phyloP scores from a whole-genome alignment of 1,284 basidiomycete species.

The Cryptococcus floricola region DNA sequence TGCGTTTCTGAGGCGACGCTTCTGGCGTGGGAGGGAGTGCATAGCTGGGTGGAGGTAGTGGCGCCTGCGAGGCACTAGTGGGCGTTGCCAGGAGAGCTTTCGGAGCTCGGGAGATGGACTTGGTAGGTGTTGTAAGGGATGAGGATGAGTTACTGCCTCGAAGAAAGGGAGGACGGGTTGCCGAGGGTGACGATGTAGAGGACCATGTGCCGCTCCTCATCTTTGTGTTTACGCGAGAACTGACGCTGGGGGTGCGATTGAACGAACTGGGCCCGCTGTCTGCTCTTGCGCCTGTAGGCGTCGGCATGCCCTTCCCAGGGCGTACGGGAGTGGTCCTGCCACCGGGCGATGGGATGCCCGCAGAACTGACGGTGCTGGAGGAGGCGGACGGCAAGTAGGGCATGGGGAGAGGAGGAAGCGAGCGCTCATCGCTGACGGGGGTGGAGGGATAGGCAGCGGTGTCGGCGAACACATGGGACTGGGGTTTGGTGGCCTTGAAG shows the following conservation, averaged over 20 bases:
- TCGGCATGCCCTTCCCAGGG: background rate
- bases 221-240: too few species aligned
- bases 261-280: too few species aligned
- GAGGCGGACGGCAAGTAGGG: background rate
- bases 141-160: background rate
- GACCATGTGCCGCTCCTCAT: too few species aligned
- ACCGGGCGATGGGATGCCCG: background rate
- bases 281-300: background rate
- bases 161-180: background rate
- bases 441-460: conserved; percentile 5
- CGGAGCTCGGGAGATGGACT: background rate
- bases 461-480: conserved; percentile 3
- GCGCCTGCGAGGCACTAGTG: background rate
- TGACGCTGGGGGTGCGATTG: too few species aligned
- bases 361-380: background rate
- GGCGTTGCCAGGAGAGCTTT: background rate
- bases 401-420: background rate
- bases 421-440: background rate
- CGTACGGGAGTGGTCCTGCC: too few species aligned
- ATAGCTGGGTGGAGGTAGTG: conserved; percentile 2
- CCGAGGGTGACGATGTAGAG: background rate
- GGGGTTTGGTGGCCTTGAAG: conserved; percentile 6
- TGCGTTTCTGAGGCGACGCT: conserved; percentile 3
- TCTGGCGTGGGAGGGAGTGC: conserved; percentile 5
- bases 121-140: background rate